A percentile compares a stretch with the other conserved stretches of the same genome.
Evolutionary conservation across 176 grass and related monocot species (phyloP).

Genomic region (Aegilops sharonensis): DNA sequence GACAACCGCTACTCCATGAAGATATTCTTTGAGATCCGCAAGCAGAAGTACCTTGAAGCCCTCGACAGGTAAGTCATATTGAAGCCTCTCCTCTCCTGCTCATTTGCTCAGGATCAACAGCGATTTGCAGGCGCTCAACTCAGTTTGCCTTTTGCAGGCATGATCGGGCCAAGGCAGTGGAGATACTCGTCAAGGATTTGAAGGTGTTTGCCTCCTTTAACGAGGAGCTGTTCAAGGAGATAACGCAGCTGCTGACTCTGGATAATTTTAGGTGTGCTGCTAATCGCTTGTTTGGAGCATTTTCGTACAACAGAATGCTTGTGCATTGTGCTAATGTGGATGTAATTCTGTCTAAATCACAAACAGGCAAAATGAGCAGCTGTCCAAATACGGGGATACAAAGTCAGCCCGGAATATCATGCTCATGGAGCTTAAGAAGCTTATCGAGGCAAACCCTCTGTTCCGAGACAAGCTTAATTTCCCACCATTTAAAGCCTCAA

Average conservation of each 20-base stretch:
- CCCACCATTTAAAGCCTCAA: slow-evolving; percentile 91
- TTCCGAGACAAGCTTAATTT: slow-evolving; percentile 98
- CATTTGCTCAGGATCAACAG: neutral
- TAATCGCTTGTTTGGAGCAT: neutral
- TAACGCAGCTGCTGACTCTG: slow-evolving; percentile 93
- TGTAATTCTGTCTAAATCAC: slow-evolving; percentile 17
- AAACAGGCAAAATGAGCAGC: slow-evolving; percentile 96
- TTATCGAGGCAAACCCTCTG: slow-evolving; percentile 92
- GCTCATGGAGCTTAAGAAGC: slow-evolving; percentile 98
- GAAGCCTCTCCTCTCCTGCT: slow-evolving; percentile 6
- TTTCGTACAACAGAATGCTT: slow-evolving; percentile 21
- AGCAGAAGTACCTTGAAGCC: slow-evolving; percentile 99
- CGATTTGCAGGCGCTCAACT: slow-evolving; percentile 8
- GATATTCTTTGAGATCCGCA: slow-evolving; percentile 99
- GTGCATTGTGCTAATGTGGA: neutral
- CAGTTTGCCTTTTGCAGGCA: slow-evolving; percentile 51
- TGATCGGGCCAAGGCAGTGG: slow-evolving; percentile 94
- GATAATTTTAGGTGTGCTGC: slow-evolving; percentile 84
- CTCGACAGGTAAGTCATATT: slow-evolving; percentile 71
- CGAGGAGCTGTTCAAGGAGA: slow-evolving; percentile 99
- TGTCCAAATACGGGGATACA: slow-evolving; percentile 98
- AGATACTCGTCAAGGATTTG: slow-evolving; percentile 98
- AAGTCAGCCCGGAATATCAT: slow-evolving; percentile 99
- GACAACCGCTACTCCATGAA: slow-evolving; percentile 99
- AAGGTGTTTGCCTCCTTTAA: slow-evolving; percentile 99